phyloP scores from a whole-genome alignment of 768 basidiomycete genomes.

The Serpula lacrymans region DNA sequence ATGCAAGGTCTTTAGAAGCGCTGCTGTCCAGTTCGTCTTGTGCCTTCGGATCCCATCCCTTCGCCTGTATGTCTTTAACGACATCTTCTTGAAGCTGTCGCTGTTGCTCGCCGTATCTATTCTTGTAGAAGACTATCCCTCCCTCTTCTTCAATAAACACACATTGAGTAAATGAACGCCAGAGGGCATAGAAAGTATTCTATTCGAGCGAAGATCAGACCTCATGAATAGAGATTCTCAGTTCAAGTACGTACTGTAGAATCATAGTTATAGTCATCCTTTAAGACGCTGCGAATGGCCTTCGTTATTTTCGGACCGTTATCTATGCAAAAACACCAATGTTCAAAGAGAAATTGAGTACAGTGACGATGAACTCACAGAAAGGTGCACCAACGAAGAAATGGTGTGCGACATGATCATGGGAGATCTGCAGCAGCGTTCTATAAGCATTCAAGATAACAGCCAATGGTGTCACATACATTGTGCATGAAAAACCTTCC shows the following conservation, averaged over 20 bases:
- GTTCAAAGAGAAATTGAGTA: not conserved
- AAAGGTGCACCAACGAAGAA: not conserved
- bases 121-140: conserved; percentile 58
- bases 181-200: not conserved
- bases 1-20: too few relatives aligned
- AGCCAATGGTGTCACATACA: conserved; percentile 24
- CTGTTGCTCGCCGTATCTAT: too few relatives aligned
- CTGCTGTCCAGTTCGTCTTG: too few relatives aligned
- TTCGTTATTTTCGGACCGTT: not conserved
- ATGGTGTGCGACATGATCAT: conserved; percentile 6
- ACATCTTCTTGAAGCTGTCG: too few relatives aligned
- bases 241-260: conserved; percentile 53
- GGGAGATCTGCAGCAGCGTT: not conserved
- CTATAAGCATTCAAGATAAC: conserved; percentile 30
- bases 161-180: conserved; percentile 5
- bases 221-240: conserved; percentile 40
- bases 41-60: too few relatives aligned
- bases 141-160: conserved; percentile 66
- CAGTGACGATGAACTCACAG: not conserved
- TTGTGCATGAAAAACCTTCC: too few relatives aligned
- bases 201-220: conserved; percentile 41
- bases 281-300: conserved; percentile 43
- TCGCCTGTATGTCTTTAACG: too few relatives aligned
- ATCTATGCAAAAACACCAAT: too few relatives aligned
- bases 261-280: conserved; percentile 20